phyloP scores from a whole-genome alignment of 345 rosid genomes.

The Linum trigynum region DNA sequence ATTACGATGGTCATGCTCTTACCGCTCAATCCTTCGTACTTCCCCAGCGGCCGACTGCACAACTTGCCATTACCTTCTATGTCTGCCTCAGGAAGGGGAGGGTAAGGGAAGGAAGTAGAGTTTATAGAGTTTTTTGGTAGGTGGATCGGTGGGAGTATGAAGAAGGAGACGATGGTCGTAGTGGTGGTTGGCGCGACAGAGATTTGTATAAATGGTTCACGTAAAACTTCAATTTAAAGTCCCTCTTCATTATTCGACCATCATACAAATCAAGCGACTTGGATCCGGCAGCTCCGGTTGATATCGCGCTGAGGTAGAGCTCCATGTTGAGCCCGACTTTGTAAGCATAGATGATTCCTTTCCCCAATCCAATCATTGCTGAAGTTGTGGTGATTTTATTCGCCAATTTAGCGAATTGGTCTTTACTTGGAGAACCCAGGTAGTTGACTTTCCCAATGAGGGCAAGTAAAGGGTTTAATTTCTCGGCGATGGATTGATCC shows the following conservation, averaged over 20 bases:
- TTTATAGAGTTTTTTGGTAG: too few relatives aligned
- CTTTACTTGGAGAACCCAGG: constrained; percentile 79
- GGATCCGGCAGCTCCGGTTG: constrained; percentile 64
- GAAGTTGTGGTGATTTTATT: constrained; percentile 79
- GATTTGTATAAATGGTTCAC: constrained; percentile 49
- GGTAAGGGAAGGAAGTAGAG: too few relatives aligned
- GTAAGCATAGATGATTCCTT: constrained; percentile 63
- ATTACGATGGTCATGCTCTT: constrained; percentile 34
- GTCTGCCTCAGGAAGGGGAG: constrained; percentile 13
- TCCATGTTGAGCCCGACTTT: constrained; percentile 70
- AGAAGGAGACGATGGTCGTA: too few relatives aligned
- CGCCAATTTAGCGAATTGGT: constrained; percentile 67
- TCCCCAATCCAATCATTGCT: constrained; percentile 72
- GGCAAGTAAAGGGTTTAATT: constrained; percentile 48
- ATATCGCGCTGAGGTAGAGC: constrained; percentile 49
- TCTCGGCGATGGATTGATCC: constrained; percentile 32
- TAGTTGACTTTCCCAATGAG: constrained; percentile 63
- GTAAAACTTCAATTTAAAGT: constrained; percentile 71
- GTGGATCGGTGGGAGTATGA: too few relatives aligned
- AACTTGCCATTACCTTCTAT: constrained; percentile 35
- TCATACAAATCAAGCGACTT: constrained; percentile 61
- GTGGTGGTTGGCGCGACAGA: too few relatives aligned
- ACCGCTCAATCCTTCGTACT: constrained; percentile 37
- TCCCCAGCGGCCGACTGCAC: constrained; percentile 45
- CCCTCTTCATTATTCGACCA: constrained; percentile 58